A percentile compares a stretch with the other conserved stretches of the same genome.
Conservation (phyloP, 208 protist genomes). For the Endotrypanum monterogeii region DNA sequence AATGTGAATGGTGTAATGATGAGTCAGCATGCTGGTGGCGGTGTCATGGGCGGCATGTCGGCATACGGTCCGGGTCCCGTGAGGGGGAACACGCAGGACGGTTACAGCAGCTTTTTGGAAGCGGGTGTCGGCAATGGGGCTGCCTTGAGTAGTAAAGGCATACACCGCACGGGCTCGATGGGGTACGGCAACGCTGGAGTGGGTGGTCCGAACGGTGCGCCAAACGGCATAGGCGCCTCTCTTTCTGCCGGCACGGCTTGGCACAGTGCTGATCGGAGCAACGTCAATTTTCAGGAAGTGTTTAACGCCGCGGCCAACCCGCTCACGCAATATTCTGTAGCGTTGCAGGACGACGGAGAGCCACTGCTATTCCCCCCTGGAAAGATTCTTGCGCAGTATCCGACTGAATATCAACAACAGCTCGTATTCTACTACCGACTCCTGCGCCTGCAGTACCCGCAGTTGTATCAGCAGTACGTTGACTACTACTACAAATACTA, state of each 20-base stretch:
- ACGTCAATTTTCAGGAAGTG: constrained; percentile 31
- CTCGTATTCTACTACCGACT: constrained; percentile 52
- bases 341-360: constrained; percentile 29
- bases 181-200: constrained; percentile 8
- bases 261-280: constrained; percentile 13
- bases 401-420: constrained; percentile 49
- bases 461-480: constrained; percentile 61
- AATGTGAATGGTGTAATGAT: constrained; percentile 24
- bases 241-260: not conserved
- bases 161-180: not conserved
- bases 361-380: constrained; percentile 50
- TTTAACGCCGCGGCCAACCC: constrained; percentile 16
- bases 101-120: not conserved
- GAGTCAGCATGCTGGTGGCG: not conserved
- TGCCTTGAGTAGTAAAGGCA: not conserved
- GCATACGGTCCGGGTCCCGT: constrained; percentile 6
- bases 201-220: not conserved
- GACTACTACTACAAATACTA: constrained; percentile 61
- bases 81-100: constrained; percentile 13
- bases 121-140: not conserved
- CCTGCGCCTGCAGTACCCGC: constrained; percentile 49
- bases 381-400: constrained; percentile 53
- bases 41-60: constrained; percentile 15
- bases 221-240: not conserved
- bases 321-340: constrained; percentile 14